Percentiles rank a stretch among this genome's conserved stretches.
Conservation (phyloP, 192 early-diverging fungal genomes). For the Spizellomyces sp. region DNA sequence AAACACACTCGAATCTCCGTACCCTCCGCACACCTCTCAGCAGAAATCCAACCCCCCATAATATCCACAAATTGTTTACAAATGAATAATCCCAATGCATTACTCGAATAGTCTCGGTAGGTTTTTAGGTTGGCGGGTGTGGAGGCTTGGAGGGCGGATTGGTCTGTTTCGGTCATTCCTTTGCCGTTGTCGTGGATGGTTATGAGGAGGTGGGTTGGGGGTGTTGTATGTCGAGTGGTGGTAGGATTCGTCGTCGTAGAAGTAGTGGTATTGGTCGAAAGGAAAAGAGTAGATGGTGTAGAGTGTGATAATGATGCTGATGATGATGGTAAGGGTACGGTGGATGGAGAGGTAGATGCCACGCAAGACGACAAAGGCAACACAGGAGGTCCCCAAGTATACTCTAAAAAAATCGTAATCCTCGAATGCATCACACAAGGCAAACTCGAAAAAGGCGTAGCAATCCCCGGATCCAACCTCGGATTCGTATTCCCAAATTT, state of each 20-base stretch:
- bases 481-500: background rate
- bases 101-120: constrained; percentile 44
- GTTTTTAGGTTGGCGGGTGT: constrained; percentile 15
- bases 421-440: background rate
- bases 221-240: too few relatives aligned
- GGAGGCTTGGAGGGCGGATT: constrained; percentile 17
- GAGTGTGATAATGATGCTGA: too few relatives aligned
- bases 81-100: constrained; percentile 50
- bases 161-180: constrained; percentile 36
- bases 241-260: too few relatives aligned
- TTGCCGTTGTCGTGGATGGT: constrained; percentile 36
- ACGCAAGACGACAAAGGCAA: background rate
- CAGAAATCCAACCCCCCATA: constrained; percentile 36
- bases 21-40: constrained; percentile 34
- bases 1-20: constrained; percentile 36
- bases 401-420: constrained; percentile 5
- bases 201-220: constrained; percentile 19
- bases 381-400: background rate
- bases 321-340: too few relatives aligned
- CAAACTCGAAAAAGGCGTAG: background rate
- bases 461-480: constrained; percentile 9
- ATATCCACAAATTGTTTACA: constrained; percentile 44
- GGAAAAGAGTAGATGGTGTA: too few relatives aligned
- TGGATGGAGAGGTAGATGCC: too few relatives aligned
- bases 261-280: too few relatives aligned